These are phyloP conservation scores for Leccinum subrobustum DNA, from an alignment of 1,284 basidiomycete genomes.

Conservation along the genomic window DNA sequence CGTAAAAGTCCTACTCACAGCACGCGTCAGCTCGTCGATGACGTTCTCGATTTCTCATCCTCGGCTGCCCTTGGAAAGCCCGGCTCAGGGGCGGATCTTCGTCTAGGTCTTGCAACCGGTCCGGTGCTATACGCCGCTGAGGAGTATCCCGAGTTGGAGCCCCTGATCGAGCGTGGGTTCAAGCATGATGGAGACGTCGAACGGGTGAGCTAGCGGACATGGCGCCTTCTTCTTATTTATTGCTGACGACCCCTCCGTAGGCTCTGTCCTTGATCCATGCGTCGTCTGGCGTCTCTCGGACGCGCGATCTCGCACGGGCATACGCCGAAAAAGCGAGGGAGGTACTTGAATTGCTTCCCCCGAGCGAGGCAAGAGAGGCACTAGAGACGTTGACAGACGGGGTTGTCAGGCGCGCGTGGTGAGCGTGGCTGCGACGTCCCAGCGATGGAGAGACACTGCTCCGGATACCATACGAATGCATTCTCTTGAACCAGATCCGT, in stretches of 20 bases:
- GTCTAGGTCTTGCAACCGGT: conserved; percentile 87
- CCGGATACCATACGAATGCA: conserved; percentile 10
- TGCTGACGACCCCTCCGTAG: conserved; percentile 36
- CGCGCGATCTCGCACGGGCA: conserved; percentile 72
- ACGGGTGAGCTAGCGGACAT: conserved; percentile 45
- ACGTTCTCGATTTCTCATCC: conserved; percentile 85
- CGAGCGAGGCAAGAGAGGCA: conserved; percentile 77
- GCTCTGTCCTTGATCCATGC: conserved; percentile 73
- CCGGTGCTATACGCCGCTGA: conserved; percentile 96
- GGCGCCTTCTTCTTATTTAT: neutral
- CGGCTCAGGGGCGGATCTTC: conserved; percentile 76
- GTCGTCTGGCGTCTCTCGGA: conserved; percentile 80
- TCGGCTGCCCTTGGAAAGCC: conserved; percentile 77
- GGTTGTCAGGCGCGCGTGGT: conserved; percentile 45
- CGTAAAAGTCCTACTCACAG: conserved; percentile 1
- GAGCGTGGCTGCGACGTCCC: neutral
- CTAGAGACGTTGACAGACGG: conserved; percentile 65
- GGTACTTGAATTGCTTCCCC: conserved; percentile 72
- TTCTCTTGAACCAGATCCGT: neutral
- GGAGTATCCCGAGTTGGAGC: conserved; percentile 79
- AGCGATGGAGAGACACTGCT: neutral
- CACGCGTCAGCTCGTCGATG: conserved; percentile 78
- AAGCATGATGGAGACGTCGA: conserved; percentile 83
- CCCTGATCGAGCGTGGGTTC: conserved; percentile 87
- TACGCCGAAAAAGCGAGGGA: conserved; percentile 80